Percentiles rank a stretch among this genome's conserved stretches.
phyloP scores from a whole-genome alignment of 495 filamentous ascomycete species.

The Penicillium lividum region DNA sequence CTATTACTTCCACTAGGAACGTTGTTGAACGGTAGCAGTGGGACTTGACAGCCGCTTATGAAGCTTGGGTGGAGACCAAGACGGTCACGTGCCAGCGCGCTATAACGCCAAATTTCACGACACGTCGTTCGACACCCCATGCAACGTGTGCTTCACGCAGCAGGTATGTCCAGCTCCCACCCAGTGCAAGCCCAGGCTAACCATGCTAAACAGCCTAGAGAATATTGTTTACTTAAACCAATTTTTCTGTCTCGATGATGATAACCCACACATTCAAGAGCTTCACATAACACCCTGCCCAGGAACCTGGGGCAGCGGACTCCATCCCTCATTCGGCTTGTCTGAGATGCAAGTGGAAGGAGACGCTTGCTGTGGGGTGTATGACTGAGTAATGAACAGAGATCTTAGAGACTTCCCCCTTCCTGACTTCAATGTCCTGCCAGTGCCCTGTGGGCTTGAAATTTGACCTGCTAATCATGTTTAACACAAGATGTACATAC shows the following conservation, averaged over 20 bases:
- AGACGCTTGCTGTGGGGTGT: slow-evolving; percentile 27
- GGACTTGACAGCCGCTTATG: not conserved
- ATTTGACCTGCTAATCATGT: not conserved
- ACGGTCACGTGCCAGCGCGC: slow-evolving; percentile 1
- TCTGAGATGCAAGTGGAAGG: slow-evolving; percentile 35
- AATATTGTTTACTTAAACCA: slow-evolving; percentile 1
- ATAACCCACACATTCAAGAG: slow-evolving; percentile 37
- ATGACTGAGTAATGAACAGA: slow-evolving; percentile 54
- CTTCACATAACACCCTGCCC: slow-evolving; percentile 41
- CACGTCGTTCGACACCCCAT: slow-evolving; percentile 6
- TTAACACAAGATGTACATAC: slow-evolving; percentile 4
- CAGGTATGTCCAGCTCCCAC: slow-evolving; percentile 8
- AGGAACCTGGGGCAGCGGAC: slow-evolving; percentile 28
- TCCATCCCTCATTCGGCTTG: slow-evolving; percentile 32
- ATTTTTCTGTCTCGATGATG: slow-evolving; percentile 38
- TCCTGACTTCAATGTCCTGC: not conserved
- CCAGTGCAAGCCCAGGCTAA: not conserved
- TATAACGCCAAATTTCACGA: slow-evolving; percentile 17
- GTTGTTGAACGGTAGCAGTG: not conserved
- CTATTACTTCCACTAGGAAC: not conserved
- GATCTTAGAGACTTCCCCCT: slow-evolving; percentile 39
- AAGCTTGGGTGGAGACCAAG: not conserved
- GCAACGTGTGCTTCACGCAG: slow-evolving; percentile 7
- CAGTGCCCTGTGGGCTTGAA: not conserved
- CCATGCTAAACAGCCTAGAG: not conserved